Evolutionary conservation across 108 stramenopile genomes (phyloP), one percentile per base, ranked within the genome.

Genomic region (Cyclotella distinguenda): DNA sequence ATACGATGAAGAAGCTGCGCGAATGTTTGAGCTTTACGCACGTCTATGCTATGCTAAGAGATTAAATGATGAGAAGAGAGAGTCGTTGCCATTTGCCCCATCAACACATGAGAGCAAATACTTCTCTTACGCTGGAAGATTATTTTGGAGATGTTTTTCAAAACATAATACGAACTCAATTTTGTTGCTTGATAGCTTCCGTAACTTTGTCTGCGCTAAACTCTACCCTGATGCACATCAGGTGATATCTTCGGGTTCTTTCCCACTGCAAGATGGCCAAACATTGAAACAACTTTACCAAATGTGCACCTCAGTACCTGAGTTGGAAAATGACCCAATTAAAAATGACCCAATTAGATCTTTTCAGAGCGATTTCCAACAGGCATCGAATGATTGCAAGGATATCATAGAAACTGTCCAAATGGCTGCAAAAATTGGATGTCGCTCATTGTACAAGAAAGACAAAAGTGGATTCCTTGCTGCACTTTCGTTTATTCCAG

Each of bases 11-110:
- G 50, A 72, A 9, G 16, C 56, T 6, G 78, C 78, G 27, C n/a
- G 28, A 22, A 74, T 79, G 72, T 74, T 79, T 68, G 78, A 74
- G 33, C 65, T 73, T 11, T 73, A 73, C 30, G 72, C 64, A 30
- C 43, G 49, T n/a, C 15, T 73, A 11, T 47, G 50, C 27, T 73
- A 60, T 19, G 34, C 66, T 10, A 16, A 58, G 10, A 55, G 72
- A 23, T 21, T 50, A 13, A 9, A 30, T 15, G 54, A 66, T 12
- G 40, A 55, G 1, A 47, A 31, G 31, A 21, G 22, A 66, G 22
- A 22, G 36, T 23, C 40, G 1, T 15, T 58, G 22, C 30, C 39
- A 5, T 40, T 59, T n/a, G 16, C 72, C 18, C 65, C 45, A 18
- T 66, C 72, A 32, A 25, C 38, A 9, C 72, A 73, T 26, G 72